Evolutionary conservation across 208 protist species (phyloP).

Genomic region (Leishmania guyanensis): DNA sequence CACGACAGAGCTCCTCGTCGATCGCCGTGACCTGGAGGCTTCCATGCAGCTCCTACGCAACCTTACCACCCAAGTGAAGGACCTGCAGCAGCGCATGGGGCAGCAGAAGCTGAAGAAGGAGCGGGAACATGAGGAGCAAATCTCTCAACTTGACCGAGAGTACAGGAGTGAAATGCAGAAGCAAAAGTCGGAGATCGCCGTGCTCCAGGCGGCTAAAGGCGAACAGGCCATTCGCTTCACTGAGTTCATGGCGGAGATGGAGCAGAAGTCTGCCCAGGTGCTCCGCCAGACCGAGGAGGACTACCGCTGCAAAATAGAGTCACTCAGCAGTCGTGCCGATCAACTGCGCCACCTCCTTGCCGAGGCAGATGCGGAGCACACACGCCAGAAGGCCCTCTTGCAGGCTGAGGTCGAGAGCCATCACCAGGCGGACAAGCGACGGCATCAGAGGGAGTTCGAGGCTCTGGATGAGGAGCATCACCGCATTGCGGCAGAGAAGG

Average conservation of each 20-base stretch:
- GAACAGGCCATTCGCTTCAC: slow-evolving; percentile 96
- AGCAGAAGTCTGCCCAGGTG: slow-evolving; percentile 65
- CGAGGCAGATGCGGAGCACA: slow-evolving; percentile 66
- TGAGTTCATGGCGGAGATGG: slow-evolving; percentile 91
- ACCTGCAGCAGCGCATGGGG: slow-evolving; percentile 93
- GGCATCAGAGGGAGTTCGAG: slow-evolving; percentile 46
- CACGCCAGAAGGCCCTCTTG: slow-evolving; percentile 52
- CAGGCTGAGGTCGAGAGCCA: slow-evolving; percentile 43
- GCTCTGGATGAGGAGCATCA: slow-evolving; percentile 71
- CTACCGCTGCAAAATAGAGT: slow-evolving; percentile 93
- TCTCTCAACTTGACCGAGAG: slow-evolving; percentile 89
- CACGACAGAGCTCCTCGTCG: slow-evolving; percentile 95
- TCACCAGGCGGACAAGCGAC: slow-evolving; percentile 47
- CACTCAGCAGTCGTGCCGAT: slow-evolving; percentile 74
- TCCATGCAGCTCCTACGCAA: slow-evolving; percentile 65
- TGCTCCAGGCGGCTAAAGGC: slow-evolving; percentile 85
- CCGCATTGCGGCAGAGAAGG: slow-evolving; percentile 60
- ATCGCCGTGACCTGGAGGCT: slow-evolving; percentile 92
- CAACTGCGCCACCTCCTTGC: slow-evolving; percentile 78
- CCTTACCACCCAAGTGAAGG: slow-evolving; percentile 84
- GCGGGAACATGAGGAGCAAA: slow-evolving; percentile 92
- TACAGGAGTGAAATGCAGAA: slow-evolving; percentile 73
- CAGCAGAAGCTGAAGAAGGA: slow-evolving; percentile 95
- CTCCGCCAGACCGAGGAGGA: slow-evolving; percentile 81
- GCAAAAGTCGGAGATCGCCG: slow-evolving; percentile 70